Evolutionary conservation across 2,329 filamentous ascomycete species (phyloP).

Genomic region (Mollisia scopiformis): DNA sequence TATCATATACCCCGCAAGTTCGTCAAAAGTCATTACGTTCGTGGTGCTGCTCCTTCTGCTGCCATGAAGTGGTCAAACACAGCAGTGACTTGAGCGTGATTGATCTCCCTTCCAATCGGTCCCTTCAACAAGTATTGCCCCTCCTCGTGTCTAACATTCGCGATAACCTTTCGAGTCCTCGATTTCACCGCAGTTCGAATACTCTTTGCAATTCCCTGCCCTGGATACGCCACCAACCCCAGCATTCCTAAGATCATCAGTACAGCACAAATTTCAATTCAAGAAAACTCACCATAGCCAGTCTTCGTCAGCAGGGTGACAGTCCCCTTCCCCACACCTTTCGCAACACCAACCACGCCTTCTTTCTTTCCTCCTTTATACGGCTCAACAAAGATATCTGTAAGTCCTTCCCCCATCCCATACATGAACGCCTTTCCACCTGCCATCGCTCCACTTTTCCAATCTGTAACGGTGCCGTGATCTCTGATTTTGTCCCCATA

Average conservation of each 20-base stretch:
- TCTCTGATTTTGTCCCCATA: conserved; percentile 77
- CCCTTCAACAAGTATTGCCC: conserved; percentile 10
- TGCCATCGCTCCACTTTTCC: conserved; percentile 73
- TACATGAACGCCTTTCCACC: conserved; percentile 59
- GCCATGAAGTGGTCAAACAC: background rate
- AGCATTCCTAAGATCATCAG: conserved; percentile 2
- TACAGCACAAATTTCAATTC: background rate
- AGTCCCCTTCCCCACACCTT: conserved; percentile 20
- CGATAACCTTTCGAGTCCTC: conserved; percentile 9
- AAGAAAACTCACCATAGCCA: background rate
- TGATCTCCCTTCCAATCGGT: background rate
- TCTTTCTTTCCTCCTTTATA: conserved; percentile 19
- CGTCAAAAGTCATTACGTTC: no score
- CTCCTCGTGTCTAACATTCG: conserved; percentile 1
- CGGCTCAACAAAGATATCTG: conserved; percentile 17
- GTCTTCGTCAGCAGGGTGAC: conserved; percentile 15
- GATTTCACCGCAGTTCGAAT: conserved; percentile 7
- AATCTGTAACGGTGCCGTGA: conserved; percentile 77
- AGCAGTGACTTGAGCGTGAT: background rate
- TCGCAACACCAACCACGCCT: conserved; percentile 14
- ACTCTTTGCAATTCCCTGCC: conserved; percentile 20
- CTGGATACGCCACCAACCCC: conserved; percentile 21
- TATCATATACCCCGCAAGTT: background rate
- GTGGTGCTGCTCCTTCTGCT: background rate
- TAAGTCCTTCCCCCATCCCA: conserved; percentile 18